Conservation (phyloP, 2,329 filamentous ascomycete species). For the Stromatinia cepivora region DNA sequence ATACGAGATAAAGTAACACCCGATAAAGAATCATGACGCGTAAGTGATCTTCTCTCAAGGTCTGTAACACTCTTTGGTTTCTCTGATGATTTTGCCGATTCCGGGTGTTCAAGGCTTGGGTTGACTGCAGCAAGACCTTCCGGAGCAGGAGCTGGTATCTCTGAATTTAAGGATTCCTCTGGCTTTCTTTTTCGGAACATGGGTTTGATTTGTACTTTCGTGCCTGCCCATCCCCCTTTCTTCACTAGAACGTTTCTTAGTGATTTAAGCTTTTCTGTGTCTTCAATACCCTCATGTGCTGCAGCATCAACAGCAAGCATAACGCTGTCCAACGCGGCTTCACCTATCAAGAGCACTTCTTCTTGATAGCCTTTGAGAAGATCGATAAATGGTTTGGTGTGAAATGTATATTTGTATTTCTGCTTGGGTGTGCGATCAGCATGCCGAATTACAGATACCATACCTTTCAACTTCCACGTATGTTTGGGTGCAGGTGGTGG, state of each 20-base stretch:
- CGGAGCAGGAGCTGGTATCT: background rate
- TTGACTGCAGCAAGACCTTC: conserved; percentile 7
- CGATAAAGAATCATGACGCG: conserved; percentile 79
- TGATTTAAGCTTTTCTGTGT: conserved; percentile 79
- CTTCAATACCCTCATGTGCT: conserved; percentile 76
- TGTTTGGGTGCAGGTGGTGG: conserved; percentile 74
- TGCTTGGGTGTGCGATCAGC: conserved; percentile 98
- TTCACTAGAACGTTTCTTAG: conserved; percentile 85
- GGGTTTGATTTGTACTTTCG: conserved; percentile 98
- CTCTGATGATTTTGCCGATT: conserved; percentile 19
- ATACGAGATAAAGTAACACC: conserved; percentile 92
- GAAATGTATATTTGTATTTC: conserved; percentile 99
- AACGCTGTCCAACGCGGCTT: conserved; percentile 85
- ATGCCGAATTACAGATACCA: conserved; percentile 94
- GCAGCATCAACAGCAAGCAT: conserved; percentile 84
- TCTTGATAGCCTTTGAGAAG: conserved; percentile 93
- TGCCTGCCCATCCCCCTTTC: conserved; percentile 92
- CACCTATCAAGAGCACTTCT: conserved; percentile 90
- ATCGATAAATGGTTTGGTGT: conserved; percentile 93
- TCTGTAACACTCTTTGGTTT: conserved; percentile 26
- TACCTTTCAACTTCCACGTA: conserved; percentile 96
- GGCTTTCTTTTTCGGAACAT: conserved; percentile 92
- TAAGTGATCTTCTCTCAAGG: conserved; percentile 50
- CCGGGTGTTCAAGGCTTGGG: conserved; percentile 10
- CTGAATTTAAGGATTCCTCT: conserved; percentile 47